Base-by-base conservation (phyloP, 2,329 filamentous ascomycete species). In the Phaeosphaeriaceae sp. region DNA sequence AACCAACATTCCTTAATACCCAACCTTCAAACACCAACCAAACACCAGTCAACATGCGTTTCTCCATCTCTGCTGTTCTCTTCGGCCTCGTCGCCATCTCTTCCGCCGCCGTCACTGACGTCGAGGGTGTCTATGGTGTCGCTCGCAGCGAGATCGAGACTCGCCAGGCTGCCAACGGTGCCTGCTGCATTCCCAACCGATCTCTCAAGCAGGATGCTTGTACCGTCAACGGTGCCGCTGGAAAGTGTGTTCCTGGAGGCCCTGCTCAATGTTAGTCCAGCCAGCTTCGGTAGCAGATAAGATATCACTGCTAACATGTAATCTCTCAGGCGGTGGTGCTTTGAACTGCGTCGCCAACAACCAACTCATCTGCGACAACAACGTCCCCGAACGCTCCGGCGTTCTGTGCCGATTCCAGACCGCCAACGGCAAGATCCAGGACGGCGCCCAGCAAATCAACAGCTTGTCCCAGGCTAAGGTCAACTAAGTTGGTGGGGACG, bases 71-170 rank as follows among this genome's bases (percentile, higher is more conserved):
- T 27, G 61, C 61, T 48, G 44, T 59, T 58, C 61, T 63, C 56
- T 61, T 66, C 56, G 63, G 63, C 54, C 61, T 66, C 25, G 42
- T 60, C 25, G 63, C 63, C 61, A 48, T 66, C 56, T 63, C 63
- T 15, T 52, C 63, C 33, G 63, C 63, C 27, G 58, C 61, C 50
- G 47, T 63, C 47, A 58, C 61, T 51, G 61, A 63, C 40, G 61
- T 63, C 19, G 61, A 66, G 27, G 58, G 56, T 48, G 63, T 63
- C 41, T 57, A 56, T 53, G 56, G 51, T 40, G 56, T 58, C 25
- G 48, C 61, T 27, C 58, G 58, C 41, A n/a, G 7, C 25, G 44
- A 56, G 10, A 44, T 63, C 44, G 60, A 63, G 44, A 58, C 46
- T 11, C 55, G 60, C 44, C 60, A 63, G 50, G 58, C 55, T n/a